Evolutionary conservation across 176 grass and related monocot species (phyloP), one percentile per base, ranked within the genome.

Genomic region (Avena atlantica): DNA sequence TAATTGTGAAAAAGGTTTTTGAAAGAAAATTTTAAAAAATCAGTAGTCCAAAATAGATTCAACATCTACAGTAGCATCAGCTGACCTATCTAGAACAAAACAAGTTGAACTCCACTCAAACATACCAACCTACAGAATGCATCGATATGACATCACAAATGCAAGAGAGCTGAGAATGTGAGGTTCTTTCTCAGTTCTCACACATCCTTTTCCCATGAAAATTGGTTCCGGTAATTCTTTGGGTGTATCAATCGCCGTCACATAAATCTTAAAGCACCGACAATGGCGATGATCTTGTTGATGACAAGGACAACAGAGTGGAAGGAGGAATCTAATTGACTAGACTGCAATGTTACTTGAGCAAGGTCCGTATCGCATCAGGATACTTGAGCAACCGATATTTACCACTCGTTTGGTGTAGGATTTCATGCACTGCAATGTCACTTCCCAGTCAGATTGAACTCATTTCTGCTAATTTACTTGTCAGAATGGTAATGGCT

Each of bases 351-450:
- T 29, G 27, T 29, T 29, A 29, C 27, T 29, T 29, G 27, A 29
- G 86, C 25, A 77, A 70, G 56, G 44, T 37, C 40, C 19, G 47
- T 64, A 71, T 55, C 29, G 29, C 27, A 78, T 71, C 72, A 80
- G 48, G 3, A 74, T 73, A 75, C 85, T 75, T 59, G 37, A 60
- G 19, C 4, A 15, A 48, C 85, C 42, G 25, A 45, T 56, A 50
- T 87, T 40, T 87, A 87, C 69, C 89, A 73, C 34, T 74, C 56
- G 12, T 87, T 45, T 59, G 40, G 5, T 66, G 47, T 58, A 65
- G 45, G 73, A 16, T 20, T 79, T 87, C 72, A 78, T 78, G 67
- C 52, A 47, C 12, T 71, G 82, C 14, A 49, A 34, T 51, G 8
- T 55, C 29, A 56, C 8, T 76, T 50, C 57, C 58, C 13, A 52